These are phyloP conservation scores for Cystobasidiopsis lactophilus DNA, from an alignment of 768 basidiomycete genomes.

Conservation along the genomic window DNA sequence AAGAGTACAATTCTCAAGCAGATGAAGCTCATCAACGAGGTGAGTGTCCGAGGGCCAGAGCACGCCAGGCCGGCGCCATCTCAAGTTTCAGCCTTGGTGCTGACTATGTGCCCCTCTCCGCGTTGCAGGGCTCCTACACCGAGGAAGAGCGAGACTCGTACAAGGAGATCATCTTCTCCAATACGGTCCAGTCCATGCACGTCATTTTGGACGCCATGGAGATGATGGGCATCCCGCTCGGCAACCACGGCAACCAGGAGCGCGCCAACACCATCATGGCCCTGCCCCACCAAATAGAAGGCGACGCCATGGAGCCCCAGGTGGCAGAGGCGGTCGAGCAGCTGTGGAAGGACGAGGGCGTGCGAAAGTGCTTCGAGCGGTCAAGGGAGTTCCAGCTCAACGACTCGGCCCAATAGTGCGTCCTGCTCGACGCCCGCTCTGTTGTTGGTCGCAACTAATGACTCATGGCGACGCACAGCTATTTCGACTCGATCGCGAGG, in stretches of 20 bases:
- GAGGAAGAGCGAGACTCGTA: conserved; percentile 75
- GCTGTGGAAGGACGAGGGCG: conserved; percentile 54
- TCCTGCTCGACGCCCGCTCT: neutral
- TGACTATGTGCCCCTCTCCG: neutral
- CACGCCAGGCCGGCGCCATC: neutral
- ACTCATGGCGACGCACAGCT: conserved; percentile 27
- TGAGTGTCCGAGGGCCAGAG: neutral
- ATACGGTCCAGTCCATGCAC: conserved; percentile 83
- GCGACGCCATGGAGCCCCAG: conserved; percentile 47
- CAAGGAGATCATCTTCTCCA: conserved; percentile 86
- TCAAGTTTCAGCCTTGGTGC: neutral
- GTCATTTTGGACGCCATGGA: conserved; percentile 84
- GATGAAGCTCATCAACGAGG: conserved; percentile 87
- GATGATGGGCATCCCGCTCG: conserved; percentile 51
- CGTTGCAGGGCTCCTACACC: conserved; percentile 46
- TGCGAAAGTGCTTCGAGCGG: conserved; percentile 61
- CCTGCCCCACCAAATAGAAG: conserved; percentile 54
- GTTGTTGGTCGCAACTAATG: neutral
- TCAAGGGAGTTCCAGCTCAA: conserved; percentile 91
- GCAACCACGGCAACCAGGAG: conserved; percentile 45
- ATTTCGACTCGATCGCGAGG: conserved; percentile 74
- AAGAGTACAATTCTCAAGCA: conserved; percentile 68
- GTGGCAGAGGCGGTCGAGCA: conserved; percentile 55
- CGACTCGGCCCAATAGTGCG: conserved; percentile 68
- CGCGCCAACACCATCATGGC: conserved; percentile 39